phyloP scores from a whole-genome alignment of 768 basidiomycete genomes.

The Mycena amicta region DNA sequence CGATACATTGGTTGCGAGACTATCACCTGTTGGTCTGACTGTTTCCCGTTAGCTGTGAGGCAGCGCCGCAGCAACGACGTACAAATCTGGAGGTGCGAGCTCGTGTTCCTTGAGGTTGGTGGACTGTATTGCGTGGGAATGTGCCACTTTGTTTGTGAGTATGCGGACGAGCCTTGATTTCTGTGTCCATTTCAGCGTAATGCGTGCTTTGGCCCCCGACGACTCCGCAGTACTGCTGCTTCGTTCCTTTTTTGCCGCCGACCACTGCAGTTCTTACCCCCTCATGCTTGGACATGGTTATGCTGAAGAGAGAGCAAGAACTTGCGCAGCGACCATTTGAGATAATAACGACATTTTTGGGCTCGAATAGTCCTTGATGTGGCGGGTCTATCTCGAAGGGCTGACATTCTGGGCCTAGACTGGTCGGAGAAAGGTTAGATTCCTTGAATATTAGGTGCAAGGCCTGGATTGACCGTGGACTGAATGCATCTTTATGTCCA shows the following conservation, averaged over 20 bases:
- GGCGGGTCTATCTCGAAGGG: slow-evolving; percentile 44
- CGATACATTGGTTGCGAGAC: neutral
- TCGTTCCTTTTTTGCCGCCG: slow-evolving; percentile 50
- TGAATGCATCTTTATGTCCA: slow-evolving; percentile 51
- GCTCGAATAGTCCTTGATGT: slow-evolving; percentile 47
- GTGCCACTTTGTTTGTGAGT: neutral
- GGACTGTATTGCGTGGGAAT: slow-evolving; percentile 33
- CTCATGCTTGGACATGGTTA: slow-evolving; percentile 62
- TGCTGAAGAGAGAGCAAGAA: slow-evolving; percentile 51
- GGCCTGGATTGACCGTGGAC: slow-evolving; percentile 40
- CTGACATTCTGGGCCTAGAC: slow-evolving; percentile 51
- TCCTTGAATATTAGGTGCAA: neutral
- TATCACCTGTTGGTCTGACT: slow-evolving; percentile 11
- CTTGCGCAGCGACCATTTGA: slow-evolving; percentile 59
- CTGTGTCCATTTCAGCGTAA: slow-evolving; percentile 60
- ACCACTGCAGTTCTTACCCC: slow-evolving; percentile 59
- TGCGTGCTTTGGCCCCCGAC: slow-evolving; percentile 66
- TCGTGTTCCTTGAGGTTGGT: slow-evolving; percentile 54
- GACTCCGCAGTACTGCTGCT: slow-evolving; percentile 61
- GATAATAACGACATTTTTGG: slow-evolving; percentile 53
- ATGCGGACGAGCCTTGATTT: slow-evolving; percentile 47
- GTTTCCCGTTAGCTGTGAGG: neutral
- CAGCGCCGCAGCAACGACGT: slow-evolving; percentile 24
- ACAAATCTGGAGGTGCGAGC: slow-evolving; percentile 65
- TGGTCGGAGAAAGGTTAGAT: slow-evolving; percentile 18